Evolutionary conservation across 257 asterid genomes (phyloP).

Genomic region (Apocynum venetum): DNA sequence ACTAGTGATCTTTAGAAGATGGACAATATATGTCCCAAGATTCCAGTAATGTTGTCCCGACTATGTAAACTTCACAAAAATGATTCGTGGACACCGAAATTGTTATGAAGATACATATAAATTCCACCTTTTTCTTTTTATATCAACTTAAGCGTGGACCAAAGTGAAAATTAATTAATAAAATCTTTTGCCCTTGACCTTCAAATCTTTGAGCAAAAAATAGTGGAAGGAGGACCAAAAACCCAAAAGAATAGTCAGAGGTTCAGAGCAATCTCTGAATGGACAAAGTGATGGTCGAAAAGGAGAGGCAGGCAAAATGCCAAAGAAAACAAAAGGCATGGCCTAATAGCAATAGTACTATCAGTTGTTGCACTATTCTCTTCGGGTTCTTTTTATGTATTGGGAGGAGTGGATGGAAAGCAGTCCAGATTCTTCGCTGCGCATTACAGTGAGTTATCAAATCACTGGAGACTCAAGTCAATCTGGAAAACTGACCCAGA

Average conservation of each 20-base stretch:
- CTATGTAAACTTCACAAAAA: no score
- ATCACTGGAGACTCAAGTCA: slow-evolving; percentile 25
- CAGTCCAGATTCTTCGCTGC: slow-evolving; percentile 6
- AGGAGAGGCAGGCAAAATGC: slow-evolving; percentile 3
- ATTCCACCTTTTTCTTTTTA: no score
- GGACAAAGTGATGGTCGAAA: slow-evolving; percentile 4
- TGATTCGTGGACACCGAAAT: no score
- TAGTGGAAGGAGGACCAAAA: no score
- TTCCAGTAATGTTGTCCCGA: no score
- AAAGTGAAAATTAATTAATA: no score
- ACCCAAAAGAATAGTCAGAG: background rate
- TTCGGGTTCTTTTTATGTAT: background rate
- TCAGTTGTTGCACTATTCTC: background rate
- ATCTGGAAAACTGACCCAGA: slow-evolving; percentile 15
- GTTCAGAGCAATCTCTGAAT: background rate
- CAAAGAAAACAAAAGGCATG: slow-evolving; percentile 11
- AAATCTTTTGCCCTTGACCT: no score
- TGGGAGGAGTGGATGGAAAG: slow-evolving; percentile 6
- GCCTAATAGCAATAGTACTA: background rate
- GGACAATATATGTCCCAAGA: no score
- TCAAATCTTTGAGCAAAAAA: no score
- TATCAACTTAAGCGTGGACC: no score
- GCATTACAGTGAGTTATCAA: slow-evolving; percentile 28
- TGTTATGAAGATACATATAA: no score
- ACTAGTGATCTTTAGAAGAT: no score